Conservation (phyloP, 768 basidiomycete genomes). For the Amylocystis lapponica region DNA sequence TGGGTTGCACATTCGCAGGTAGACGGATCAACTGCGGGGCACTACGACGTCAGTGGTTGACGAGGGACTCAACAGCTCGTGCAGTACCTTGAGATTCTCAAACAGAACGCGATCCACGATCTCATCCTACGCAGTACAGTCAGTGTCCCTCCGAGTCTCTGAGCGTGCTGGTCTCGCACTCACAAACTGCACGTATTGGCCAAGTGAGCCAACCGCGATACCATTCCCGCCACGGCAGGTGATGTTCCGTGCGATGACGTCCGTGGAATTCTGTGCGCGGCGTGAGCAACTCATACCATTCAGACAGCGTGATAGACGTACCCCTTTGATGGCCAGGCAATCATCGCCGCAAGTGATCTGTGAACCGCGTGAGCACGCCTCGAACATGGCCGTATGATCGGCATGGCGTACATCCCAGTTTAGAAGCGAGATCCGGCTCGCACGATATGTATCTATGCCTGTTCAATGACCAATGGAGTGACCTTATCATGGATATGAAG, state of each 20-base stretch:
- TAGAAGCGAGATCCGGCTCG: slow-evolving; percentile 38
- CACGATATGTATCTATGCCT: slow-evolving; percentile 54
- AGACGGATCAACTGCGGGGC: slow-evolving; percentile 47
- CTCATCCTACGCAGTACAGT: no score
- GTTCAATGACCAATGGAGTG: no score
- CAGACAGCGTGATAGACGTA: not conserved
- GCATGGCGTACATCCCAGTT: slow-evolving; percentile 43
- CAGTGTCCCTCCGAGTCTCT: no score
- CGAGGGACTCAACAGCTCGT: no score
- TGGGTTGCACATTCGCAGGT: slow-evolving; percentile 44
- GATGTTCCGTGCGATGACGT: slow-evolving; percentile 42
- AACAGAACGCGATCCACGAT: no score
- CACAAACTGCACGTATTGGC: slow-evolving; percentile 49
- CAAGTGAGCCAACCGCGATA: slow-evolving; percentile 54
- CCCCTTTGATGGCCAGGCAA: slow-evolving; percentile 53
- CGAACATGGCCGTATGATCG: no score
- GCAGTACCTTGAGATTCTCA: no score
- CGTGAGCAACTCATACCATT: no score
- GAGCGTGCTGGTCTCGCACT: slow-evolving; percentile 3
- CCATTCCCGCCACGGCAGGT: slow-evolving; percentile 59
- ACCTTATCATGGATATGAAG: no score
- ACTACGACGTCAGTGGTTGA: no score
- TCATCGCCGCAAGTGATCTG: slow-evolving; percentile 54
- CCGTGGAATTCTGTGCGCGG: slow-evolving; percentile 57
- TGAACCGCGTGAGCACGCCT: not conserved